phyloP scores from a whole-genome alignment of 2,329 filamentous ascomycete genomes.

The Ophiocordyceps camponoti-floridani region DNA sequence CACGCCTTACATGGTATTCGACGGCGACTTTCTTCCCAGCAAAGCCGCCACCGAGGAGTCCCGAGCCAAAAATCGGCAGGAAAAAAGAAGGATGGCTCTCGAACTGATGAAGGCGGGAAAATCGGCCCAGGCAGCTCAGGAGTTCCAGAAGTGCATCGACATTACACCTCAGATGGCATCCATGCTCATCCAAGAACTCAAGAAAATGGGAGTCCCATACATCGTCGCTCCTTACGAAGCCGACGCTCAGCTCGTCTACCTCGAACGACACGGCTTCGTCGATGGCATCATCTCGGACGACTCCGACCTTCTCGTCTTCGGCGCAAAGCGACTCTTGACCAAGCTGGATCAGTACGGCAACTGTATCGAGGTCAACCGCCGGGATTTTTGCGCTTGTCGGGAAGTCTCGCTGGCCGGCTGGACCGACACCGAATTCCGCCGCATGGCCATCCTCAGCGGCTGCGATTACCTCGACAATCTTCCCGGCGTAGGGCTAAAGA shows the following conservation, averaged over 20 bases:
- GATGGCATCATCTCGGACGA: slow-evolving; percentile 88
- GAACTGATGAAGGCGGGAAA: slow-evolving; percentile 73
- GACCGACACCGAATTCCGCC: slow-evolving; percentile 79
- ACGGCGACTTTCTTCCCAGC: slow-evolving; percentile 87
- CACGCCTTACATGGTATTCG: slow-evolving; percentile 89
- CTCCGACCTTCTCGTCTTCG: slow-evolving; percentile 90
- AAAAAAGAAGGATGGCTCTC: slow-evolving; percentile 57
- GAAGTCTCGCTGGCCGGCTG: slow-evolving; percentile 83
- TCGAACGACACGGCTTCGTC: slow-evolving; percentile 72
- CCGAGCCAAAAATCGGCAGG: slow-evolving; percentile 55
- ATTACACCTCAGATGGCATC: slow-evolving; percentile 93
- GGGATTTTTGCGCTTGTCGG: slow-evolving; percentile 73
- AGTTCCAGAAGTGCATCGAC: slow-evolving; percentile 90
- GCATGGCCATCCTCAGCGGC: slow-evolving; percentile 91
- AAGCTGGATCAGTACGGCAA: slow-evolving; percentile 91
- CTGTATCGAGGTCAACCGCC: slow-evolving; percentile 78
- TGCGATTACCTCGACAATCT: slow-evolving; percentile 90
- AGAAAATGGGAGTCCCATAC: slow-evolving; percentile 62
- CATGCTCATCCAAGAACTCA: slow-evolving; percentile 79
- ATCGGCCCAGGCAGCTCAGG: slow-evolving; percentile 58
- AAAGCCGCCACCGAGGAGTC: slow-evolving; percentile 76
- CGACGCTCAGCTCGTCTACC: slow-evolving; percentile 88
- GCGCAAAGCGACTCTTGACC: slow-evolving; percentile 74
- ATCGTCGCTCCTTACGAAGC: slow-evolving; percentile 95
- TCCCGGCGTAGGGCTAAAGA: slow-evolving; percentile 76